Evolutionary conservation across 768 basidiomycete genomes (phyloP), one percentile per base, ranked within the genome.

Genomic region (Tephrocybe rancida): DNA sequence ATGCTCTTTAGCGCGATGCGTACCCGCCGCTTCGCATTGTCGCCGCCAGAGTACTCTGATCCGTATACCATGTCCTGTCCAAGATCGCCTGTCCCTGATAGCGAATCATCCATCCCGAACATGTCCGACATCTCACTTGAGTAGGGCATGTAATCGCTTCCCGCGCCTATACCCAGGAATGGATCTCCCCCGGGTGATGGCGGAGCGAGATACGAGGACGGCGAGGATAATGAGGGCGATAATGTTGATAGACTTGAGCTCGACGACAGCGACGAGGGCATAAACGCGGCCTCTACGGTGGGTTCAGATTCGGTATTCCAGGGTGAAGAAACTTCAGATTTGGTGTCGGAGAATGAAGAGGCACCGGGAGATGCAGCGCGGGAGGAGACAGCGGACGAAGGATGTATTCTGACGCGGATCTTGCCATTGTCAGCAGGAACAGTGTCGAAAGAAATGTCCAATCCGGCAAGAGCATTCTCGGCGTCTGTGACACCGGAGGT

Each of bases 381-480:
- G 37, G 68, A 75, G 21, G 78, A 76, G 14, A 72, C 65, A 58
- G 79, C 72, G 3, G 83, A 73, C 6, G 82, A 74, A 39, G 85
- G 81, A 61, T 89, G 85, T 58, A 90, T 88, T 58, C 84, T 79
- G 37, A 90, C 87, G 48, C 84, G 85, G 60, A 89, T 86, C 70
- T 83, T 87, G 53, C 88, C 86, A 63, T 87, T 81, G 58, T 86
- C 80, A 44, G 78, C 75, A 27, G 84, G 74, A 37, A 75, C 77
- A 42, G 86, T 72, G 59, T 91, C 89, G 61, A 92, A 88, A 37
- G 87, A 87, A 65, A 92, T 85, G 59, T 87, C 82, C 48, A 91
- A 71, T 38, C 79, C 82, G 50, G 78, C 79, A 38, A 87, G 75
- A 37, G 73, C 77, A 50, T 68, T 73, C 32, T 77, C 67, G 35